A percentile compares a stretch with the other conserved stretches of the same genome.
Evolutionary conservation across 305 asterid genomes (phyloP).

Genomic region (Fraxinus ornus): DNA sequence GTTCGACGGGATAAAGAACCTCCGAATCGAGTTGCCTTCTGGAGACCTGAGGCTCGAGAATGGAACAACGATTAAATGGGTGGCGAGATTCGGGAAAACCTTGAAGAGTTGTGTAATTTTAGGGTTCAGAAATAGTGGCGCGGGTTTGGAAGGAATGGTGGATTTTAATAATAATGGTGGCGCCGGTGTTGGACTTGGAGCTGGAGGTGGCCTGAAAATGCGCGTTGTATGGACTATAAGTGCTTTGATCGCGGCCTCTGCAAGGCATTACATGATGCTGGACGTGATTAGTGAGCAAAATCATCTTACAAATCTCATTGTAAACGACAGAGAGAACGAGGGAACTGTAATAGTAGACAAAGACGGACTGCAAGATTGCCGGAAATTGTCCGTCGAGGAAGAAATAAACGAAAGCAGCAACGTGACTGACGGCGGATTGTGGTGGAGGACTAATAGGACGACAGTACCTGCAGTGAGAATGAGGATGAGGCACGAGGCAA

Average conservation of each 20-base stretch:
- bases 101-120: conserved; percentile 56
- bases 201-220: conserved; percentile 46
- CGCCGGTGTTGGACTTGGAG: conserved; percentile 15
- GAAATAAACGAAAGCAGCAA: conserved; percentile 13
- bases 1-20: conserved; percentile 42
- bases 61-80: conserved; percentile 53
- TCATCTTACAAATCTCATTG: conserved; percentile 34
- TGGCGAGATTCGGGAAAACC: conserved; percentile 52
- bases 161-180: neutral
- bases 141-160: neutral
- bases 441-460: conserved; percentile 63
- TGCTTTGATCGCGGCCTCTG: conserved; percentile 62
- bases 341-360: conserved; percentile 51
- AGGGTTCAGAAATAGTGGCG: conserved; percentile 24
- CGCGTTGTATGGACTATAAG: conserved; percentile 71
- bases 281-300: conserved; percentile 52
- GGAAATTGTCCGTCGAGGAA: conserved; percentile 11
- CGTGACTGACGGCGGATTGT: conserved; percentile 25
- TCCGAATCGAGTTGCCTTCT: conserved; percentile 57
- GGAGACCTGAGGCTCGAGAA: conserved; percentile 53
- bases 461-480: conserved; percentile 63
- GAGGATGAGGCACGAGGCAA: conserved; percentile 59
- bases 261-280: conserved; percentile 54
- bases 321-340: conserved; percentile 50
- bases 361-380: conserved; percentile 44